These are phyloP conservation scores for Amylocystis lapponica DNA, from an alignment of 768 basidiomycete species.

Conservation along the genomic window DNA sequence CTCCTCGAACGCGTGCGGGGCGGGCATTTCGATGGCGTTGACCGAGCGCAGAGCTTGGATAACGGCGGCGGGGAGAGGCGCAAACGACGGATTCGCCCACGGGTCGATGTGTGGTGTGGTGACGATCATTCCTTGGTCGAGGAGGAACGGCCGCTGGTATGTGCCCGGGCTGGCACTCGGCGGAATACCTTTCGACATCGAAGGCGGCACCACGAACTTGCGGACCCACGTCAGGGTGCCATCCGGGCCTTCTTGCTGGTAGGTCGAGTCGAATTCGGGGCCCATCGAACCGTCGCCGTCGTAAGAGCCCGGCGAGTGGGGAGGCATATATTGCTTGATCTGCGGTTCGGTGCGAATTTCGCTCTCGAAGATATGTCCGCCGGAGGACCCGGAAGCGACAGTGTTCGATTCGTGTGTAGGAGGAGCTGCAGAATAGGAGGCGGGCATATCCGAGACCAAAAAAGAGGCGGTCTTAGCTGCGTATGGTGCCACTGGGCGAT, in stretches of 20 bases:
- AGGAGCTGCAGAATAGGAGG: too few species aligned
- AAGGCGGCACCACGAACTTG: slow-evolving; percentile 3
- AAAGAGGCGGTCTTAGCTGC: slow-evolving; percentile 44
- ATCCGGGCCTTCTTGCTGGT: slow-evolving; percentile 15
- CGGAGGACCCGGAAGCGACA: slow-evolving; percentile 11
- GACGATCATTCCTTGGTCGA: slow-evolving; percentile 28
- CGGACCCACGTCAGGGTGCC: slow-evolving; percentile 40
- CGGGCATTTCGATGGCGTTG: slow-evolving; percentile 56
- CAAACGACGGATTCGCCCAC: slow-evolving; percentile 54
- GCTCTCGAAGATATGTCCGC: slow-evolving; percentile 15
- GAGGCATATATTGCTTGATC: slow-evolving; percentile 21
- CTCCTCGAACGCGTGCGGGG: slow-evolving; percentile 46
- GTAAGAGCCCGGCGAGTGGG: slow-evolving; percentile 12
- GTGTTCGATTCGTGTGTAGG: too few species aligned
- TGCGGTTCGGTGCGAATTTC: slow-evolving; percentile 20
- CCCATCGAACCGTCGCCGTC: slow-evolving; percentile 21
- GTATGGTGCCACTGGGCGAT: slow-evolving; percentile 35
- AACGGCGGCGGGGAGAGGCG: slow-evolving; percentile 53
- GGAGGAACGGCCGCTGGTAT: slow-evolving; percentile 32
- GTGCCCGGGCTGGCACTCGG: not conserved
- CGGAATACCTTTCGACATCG: not conserved
- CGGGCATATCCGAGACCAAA: slow-evolving; percentile 35
- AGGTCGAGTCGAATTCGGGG: slow-evolving; percentile 12
- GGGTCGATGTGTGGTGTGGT: slow-evolving; percentile 45
- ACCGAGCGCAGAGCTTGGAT: slow-evolving; percentile 48